A percentile compares a stretch with the other conserved stretches of the same genome.
Evolutionary conservation across 495 filamentous ascomycete species (phyloP).

Genomic region (Chaetomium fimeti): DNA sequence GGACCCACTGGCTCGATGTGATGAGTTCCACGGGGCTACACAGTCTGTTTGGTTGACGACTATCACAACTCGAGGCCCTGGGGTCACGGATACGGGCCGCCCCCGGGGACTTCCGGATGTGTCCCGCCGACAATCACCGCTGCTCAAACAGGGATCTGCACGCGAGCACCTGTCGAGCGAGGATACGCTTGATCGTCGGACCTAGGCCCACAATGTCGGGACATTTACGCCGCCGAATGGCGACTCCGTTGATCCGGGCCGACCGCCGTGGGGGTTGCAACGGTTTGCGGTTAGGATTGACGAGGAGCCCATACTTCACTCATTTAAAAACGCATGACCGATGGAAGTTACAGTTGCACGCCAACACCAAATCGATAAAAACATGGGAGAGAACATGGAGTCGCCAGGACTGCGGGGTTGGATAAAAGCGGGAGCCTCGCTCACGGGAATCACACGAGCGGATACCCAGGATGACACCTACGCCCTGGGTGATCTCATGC

Average conservation of each 20-base stretch:
- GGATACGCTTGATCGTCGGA: background rate
- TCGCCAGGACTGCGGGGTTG: too few relatives aligned
- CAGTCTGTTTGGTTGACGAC: conserved; percentile 36
- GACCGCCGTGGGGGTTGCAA: background rate
- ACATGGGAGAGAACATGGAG: too few relatives aligned
- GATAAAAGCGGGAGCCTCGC: too few relatives aligned
- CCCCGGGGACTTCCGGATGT: background rate
- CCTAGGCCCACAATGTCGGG: background rate
- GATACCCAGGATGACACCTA: too few relatives aligned
- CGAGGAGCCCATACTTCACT: too few relatives aligned
- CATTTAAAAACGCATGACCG: too few relatives aligned
- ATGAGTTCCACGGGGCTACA: conserved; percentile 36
- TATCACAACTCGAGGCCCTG: background rate
- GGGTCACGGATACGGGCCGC: background rate
- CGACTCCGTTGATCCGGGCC: background rate
- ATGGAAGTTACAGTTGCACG: too few relatives aligned
- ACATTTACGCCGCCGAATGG: background rate
- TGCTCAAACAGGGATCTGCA: background rate
- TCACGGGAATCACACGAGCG: too few relatives aligned
- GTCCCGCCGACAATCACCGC: background rate
- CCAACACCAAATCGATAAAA: too few relatives aligned
- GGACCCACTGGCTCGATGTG: conserved; percentile 40
- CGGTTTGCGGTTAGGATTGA: background rate
- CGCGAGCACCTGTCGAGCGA: background rate
- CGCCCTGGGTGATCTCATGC: too few relatives aligned